A percentile compares a stretch with the other conserved stretches of the same genome.
These are phyloP conservation scores for Aleurites moluccanus DNA, from an alignment of 441 rosid species.

Conservation along the genomic window DNA sequence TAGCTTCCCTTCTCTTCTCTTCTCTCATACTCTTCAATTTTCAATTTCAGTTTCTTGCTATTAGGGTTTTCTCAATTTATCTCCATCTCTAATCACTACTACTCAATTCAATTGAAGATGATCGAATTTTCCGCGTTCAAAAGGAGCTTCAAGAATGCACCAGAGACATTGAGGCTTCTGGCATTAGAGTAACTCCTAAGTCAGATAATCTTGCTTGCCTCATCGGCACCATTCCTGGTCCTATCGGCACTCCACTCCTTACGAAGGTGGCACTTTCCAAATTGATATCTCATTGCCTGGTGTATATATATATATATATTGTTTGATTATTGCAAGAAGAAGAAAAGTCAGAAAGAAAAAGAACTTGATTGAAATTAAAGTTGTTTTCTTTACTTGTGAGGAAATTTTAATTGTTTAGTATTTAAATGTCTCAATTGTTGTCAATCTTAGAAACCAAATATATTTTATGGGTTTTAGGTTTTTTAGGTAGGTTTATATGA, in stretches of 20 bases:
- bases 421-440: too few relatives aligned
- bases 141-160: constrained; percentile 94
- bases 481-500: too few relatives aligned
- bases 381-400: too few relatives aligned
- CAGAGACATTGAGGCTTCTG: constrained; percentile 69
- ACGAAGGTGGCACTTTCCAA: constrained; percentile 91
- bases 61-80: background rate
- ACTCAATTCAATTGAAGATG: constrained; percentile 35
- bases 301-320: constrained; percentile 13
- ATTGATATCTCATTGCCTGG: constrained; percentile 92
- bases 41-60: background rate
- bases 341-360: background rate
- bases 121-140: constrained; percentile 87
- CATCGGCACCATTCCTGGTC: constrained; percentile 87
- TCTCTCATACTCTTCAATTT: background rate
- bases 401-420: too few relatives aligned
- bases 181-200: constrained; percentile 70
- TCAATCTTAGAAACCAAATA: too few relatives aligned
- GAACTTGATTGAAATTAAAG: too few relatives aligned
- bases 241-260: constrained; percentile 86
- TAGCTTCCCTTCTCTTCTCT: background rate
- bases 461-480: background rate
- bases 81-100: background rate
- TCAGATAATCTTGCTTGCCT: constrained; percentile 70
- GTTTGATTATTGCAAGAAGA: too few relatives aligned